phyloP scores from a whole-genome alignment of 306 rosid species.

The Cucumis hystrix region DNA sequence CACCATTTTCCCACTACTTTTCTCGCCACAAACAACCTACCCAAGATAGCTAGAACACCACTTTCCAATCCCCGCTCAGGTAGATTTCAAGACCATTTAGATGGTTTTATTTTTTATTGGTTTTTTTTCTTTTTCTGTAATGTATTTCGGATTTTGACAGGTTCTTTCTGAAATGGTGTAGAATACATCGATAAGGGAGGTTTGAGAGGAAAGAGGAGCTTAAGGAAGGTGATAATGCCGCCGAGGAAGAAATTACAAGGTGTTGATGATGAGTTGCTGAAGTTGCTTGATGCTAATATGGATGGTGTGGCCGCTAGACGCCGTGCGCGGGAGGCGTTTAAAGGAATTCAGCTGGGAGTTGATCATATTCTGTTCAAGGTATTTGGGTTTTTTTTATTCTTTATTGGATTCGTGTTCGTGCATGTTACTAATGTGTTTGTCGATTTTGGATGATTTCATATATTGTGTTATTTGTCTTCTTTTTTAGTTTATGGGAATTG shows the following conservation, averaged over 20 bases:
- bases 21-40: neutral
- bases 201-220: conserved; percentile 10
- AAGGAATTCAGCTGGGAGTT: conserved; percentile 64
- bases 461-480: neutral
- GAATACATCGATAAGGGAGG: conserved; percentile 9
- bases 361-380: conserved; percentile 82
- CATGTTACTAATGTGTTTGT: neutral
- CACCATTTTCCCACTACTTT: neutral
- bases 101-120: neutral
- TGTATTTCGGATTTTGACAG: conserved; percentile 8
- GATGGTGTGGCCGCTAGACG: conserved; percentile 65
- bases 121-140: neutral
- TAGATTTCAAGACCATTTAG: neutral
- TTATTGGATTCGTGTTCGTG: neutral
- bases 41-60: neutral
- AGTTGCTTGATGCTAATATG: conserved; percentile 50
- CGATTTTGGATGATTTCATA: neutral
- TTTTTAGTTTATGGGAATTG: neutral
- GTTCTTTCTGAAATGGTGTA: neutral
- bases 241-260: conserved; percentile 29
- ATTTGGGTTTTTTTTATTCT: neutral
- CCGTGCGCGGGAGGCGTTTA: conserved; percentile 67
- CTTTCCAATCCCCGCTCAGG: neutral
- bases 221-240: conserved; percentile 24
- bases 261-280: conserved; percentile 39